phyloP scores from a whole-genome alignment of 169 alveolate species.

The Plasmodium inui region DNA sequence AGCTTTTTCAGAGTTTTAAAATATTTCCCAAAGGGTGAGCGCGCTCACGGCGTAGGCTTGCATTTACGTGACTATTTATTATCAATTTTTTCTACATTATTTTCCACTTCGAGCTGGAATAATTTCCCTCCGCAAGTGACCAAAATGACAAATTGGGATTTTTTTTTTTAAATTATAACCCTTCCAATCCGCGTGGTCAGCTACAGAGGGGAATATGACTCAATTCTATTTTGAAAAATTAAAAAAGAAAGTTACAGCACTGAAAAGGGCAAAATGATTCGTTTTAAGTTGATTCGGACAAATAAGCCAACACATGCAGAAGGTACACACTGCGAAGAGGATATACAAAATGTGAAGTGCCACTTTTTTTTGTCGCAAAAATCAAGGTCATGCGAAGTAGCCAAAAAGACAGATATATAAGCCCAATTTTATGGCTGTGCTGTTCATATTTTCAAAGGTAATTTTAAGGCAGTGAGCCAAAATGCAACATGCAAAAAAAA shows the following conservation, averaged over 20 bases:
- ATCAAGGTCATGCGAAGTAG: neutral
- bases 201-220: neutral
- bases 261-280: neutral
- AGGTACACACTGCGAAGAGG: neutral
- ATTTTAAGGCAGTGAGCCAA: neutral
- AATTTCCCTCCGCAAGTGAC: neutral
- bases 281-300: neutral
- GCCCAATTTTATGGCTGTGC: slow-evolving; percentile 2
- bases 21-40: neutral
- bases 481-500: slow-evolving; percentile 33
- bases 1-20: neutral
- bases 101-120: slow-evolving; percentile 2
- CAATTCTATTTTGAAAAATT: neutral
- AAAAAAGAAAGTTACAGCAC: neutral
- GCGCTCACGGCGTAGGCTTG: neutral
- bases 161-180: neutral
- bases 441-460: slow-evolving; percentile 3
- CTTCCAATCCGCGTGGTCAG: neutral
- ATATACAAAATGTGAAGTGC: neutral
- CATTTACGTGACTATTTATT: neutral
- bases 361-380: neutral
- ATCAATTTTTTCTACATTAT: neutral
- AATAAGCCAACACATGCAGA: neutral
- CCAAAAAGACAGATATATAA: slow-evolving; percentile 5
- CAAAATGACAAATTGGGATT: neutral